Conservation (phyloP, 768 basidiomycete genomes). For the Candolleomyces eurysporus region DNA sequence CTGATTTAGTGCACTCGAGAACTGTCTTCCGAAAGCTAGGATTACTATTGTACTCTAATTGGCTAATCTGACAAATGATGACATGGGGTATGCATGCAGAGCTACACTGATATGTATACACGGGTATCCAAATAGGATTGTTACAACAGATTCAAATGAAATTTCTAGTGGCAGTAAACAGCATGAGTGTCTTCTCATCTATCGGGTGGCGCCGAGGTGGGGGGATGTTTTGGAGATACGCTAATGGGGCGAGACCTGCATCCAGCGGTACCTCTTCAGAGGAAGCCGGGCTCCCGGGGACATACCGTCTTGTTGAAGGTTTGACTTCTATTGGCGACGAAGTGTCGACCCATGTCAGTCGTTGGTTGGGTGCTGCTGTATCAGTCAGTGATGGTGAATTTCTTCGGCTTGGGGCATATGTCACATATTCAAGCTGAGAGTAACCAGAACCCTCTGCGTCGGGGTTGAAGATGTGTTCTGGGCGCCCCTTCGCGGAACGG, state of each 20-base stretch:
- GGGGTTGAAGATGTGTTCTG: conserved; percentile 49
- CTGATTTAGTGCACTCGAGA: too few relatives aligned
- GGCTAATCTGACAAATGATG: too few relatives aligned
- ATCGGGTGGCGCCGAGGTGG: conserved; percentile 67
- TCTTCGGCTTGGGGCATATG: conserved; percentile 33
- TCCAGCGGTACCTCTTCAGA: conserved; percentile 27
- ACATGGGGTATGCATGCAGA: too few relatives aligned
- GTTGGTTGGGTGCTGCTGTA: conserved; percentile 15
- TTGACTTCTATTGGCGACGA: conserved; percentile 11
- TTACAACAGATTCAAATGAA: conserved; percentile 4
- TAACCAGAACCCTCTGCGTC: conserved; percentile 36
- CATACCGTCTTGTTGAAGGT: conserved; percentile 17
- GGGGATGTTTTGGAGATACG: conserved; percentile 64
- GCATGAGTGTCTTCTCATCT: conserved; percentile 49
- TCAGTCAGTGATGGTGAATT: conserved; percentile 17
- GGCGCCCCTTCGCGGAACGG: conserved; percentile 57
- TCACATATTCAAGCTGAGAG: conserved; percentile 44
- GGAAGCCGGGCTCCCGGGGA: conserved; percentile 27
- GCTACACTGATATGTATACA: not conserved
- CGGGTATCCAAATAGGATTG: not conserved
- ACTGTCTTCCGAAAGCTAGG: too few relatives aligned
- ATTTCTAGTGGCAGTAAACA: conserved; percentile 24
- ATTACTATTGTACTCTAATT: too few relatives aligned
- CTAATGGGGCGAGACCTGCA: conserved; percentile 57
- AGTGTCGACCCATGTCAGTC: conserved; percentile 15